Percentiles rank a stretch among this genome's conserved stretches.
Evolutionary conservation across 179 eudicot species (phyloP).

Genomic region (Spinacia oleracea): DNA sequence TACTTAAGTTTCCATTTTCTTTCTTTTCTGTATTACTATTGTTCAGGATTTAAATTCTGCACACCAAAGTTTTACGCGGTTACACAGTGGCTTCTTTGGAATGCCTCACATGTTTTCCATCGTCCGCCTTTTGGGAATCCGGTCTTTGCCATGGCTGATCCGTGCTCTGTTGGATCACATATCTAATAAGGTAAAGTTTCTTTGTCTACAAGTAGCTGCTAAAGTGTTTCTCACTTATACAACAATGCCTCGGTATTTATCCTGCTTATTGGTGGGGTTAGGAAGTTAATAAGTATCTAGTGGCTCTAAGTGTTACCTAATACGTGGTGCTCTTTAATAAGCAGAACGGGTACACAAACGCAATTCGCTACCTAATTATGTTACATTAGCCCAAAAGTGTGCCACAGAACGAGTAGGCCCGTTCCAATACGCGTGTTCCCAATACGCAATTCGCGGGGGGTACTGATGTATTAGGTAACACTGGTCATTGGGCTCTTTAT

Average conservation of each 20-base stretch:
- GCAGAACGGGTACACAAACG: no score
- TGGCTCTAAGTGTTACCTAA: no score
- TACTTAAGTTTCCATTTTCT: not conserved
- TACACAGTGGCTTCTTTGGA: conserved; percentile 93
- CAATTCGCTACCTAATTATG: no score
- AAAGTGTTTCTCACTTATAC: not conserved
- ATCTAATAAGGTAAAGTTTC: conserved; percentile 68
- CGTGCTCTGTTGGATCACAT: conserved; percentile 91
- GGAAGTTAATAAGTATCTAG: not conserved
- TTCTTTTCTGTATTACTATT: not conserved
- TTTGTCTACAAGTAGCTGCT: not conserved
- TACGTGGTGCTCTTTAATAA: no score
- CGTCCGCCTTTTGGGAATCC: conserved; percentile 79
- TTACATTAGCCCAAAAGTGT: no score
- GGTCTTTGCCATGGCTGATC: conserved; percentile 97
- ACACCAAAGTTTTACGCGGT: conserved; percentile 90
- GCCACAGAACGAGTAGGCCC: no score
- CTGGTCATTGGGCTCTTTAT: no score
- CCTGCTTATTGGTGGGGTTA: not conserved
- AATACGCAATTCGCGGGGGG: no score
- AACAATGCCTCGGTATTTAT: not conserved
- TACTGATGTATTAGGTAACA: no score
- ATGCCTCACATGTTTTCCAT: conserved; percentile 84
- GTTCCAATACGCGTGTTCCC: no score
- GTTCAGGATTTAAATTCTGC: conserved; percentile 89